These are phyloP conservation scores for Rhamnella rubrinervis DNA, from an alignment of 331 rosid species.

Conservation along the genomic window DNA sequence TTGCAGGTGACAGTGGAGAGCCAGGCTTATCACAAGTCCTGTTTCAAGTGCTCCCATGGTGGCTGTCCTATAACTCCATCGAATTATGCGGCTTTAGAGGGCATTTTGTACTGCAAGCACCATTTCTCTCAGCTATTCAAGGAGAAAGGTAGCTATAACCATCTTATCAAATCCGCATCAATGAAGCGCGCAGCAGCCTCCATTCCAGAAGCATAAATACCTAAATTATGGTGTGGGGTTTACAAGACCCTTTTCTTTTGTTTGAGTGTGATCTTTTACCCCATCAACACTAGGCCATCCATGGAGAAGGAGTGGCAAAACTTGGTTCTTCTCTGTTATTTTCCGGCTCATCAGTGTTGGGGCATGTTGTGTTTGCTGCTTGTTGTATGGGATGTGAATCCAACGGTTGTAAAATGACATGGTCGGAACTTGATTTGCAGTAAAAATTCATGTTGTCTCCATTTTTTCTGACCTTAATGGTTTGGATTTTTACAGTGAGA, in stretches of 20 bases:
- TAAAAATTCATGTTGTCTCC: slow-evolving; percentile 13
- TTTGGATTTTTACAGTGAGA: background rate
- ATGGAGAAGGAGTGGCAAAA: slow-evolving; percentile 30
- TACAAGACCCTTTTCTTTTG: slow-evolving; percentile 12
- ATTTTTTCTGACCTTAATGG: background rate
- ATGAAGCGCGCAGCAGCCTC: slow-evolving; percentile 69
- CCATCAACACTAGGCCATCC: slow-evolving; percentile 12
- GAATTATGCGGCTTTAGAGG: slow-evolving; percentile 94
- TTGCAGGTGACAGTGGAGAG: slow-evolving; percentile 91
- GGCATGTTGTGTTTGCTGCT: slow-evolving; percentile 34
- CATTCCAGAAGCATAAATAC: slow-evolving; percentile 64
- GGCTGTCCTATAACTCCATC: slow-evolving; percentile 94
- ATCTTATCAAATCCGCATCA: slow-evolving; percentile 88
- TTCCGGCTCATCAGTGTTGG: slow-evolving; percentile 27
- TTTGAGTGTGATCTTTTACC: slow-evolving; percentile 24
- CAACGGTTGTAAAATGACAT: slow-evolving; percentile 24
- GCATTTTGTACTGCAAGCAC: slow-evolving; percentile 96
- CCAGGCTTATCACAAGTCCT: slow-evolving; percentile 89
- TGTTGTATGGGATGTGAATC: slow-evolving; percentile 27
- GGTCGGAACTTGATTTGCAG: slow-evolving; percentile 15
- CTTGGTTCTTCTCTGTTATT: slow-evolving; percentile 17
- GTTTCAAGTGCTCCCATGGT: slow-evolving; percentile 97
- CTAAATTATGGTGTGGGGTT: slow-evolving; percentile 14
- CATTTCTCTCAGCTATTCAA: slow-evolving; percentile 96
- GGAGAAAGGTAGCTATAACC: slow-evolving; percentile 96